Evolutionary conservation across 768 basidiomycete genomes (phyloP).

Genomic region (Boletus rubroflammeus): DNA sequence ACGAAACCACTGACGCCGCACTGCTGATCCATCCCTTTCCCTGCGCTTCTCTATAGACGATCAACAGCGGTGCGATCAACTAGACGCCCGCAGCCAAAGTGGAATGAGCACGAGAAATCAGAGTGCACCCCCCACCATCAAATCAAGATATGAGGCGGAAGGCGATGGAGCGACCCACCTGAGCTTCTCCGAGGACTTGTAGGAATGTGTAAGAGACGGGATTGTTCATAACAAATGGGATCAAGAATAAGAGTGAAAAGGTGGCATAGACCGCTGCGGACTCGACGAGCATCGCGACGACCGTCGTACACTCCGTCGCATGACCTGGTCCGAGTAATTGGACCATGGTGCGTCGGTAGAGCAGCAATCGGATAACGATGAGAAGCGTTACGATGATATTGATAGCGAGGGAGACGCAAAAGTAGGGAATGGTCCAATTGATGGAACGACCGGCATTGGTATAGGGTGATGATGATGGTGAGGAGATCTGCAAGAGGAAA

Average conservation of each 20-base stretch:
- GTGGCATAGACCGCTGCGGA: slow-evolving; percentile 29
- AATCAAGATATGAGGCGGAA: neutral
- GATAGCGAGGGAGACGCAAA: slow-evolving; percentile 23
- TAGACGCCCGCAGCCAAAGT: slow-evolving; percentile 7
- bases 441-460: slow-evolving; percentile 6
- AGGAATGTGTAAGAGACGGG: slow-evolving; percentile 34
- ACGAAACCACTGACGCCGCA: slow-evolving; percentile 1
- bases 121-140: neutral
- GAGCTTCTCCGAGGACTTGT: slow-evolving; percentile 33
- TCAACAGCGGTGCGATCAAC: slow-evolving; percentile 38
- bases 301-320: slow-evolving; percentile 22
- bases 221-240: slow-evolving; percentile 10
- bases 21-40: slow-evolving; percentile 36
- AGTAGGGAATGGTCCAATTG: slow-evolving; percentile 29
- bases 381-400: slow-evolving; percentile 26
- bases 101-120: neutral
- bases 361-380: slow-evolving; percentile 23
- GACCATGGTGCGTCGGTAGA: slow-evolving; percentile 24
- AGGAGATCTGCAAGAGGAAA: slow-evolving; percentile 26
- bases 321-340: slow-evolving; percentile 22
- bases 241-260: slow-evolving; percentile 25
- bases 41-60: slow-evolving; percentile 36
- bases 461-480: slow-evolving; percentile 28
- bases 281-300: slow-evolving; percentile 27
- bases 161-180: slow-evolving; percentile 20